Conservation (phyloP, 2,329 filamentous ascomycete genomes). For the Pseudopithomyces chartarum region DNA sequence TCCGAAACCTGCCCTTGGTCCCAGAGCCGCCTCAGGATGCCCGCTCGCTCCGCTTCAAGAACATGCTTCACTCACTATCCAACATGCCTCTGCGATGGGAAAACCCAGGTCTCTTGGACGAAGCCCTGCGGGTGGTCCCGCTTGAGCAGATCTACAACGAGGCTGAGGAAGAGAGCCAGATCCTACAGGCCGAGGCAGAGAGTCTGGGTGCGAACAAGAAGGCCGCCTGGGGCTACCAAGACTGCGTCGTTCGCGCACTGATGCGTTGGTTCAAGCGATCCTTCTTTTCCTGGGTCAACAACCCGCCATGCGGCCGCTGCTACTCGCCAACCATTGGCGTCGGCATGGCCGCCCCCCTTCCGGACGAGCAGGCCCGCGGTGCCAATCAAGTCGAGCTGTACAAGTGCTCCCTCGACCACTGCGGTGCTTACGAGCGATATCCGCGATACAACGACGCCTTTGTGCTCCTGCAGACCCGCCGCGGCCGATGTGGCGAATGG, state of each 20-base stretch:
- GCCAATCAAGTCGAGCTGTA: constrained; percentile 90
- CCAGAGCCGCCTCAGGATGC: constrained; percentile 71
- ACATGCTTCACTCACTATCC: constrained; percentile 82
- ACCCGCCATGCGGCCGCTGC: constrained; percentile 83
- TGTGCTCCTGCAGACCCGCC: constrained; percentile 82
- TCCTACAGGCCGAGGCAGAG: constrained; percentile 83
- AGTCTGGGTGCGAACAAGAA: constrained; percentile 81
- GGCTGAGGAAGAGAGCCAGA: constrained; percentile 90
- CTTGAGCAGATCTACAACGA: constrained; percentile 90
- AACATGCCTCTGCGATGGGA: constrained; percentile 92
- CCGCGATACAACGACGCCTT: constrained; percentile 95
- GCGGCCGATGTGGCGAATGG: constrained; percentile 92
- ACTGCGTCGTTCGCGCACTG: constrained; percentile 89
- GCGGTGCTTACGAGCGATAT: constrained; percentile 83
- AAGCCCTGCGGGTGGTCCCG: constrained; percentile 84
- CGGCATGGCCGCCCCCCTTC: constrained; percentile 82
- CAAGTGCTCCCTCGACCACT: constrained; percentile 77
- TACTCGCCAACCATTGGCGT: constrained; percentile 79
- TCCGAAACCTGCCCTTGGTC: constrained; percentile 69
- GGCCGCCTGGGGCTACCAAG: constrained; percentile 95
- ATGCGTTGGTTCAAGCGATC: constrained; percentile 94
- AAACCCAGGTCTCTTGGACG: constrained; percentile 91
- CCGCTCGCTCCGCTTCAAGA: constrained; percentile 59
- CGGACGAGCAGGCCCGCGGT: constrained; percentile 87
- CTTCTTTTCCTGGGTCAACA: constrained; percentile 97